Evolutionary conservation across 768 basidiomycete species (phyloP).

Genomic region (Podaxis sp.): DNA sequence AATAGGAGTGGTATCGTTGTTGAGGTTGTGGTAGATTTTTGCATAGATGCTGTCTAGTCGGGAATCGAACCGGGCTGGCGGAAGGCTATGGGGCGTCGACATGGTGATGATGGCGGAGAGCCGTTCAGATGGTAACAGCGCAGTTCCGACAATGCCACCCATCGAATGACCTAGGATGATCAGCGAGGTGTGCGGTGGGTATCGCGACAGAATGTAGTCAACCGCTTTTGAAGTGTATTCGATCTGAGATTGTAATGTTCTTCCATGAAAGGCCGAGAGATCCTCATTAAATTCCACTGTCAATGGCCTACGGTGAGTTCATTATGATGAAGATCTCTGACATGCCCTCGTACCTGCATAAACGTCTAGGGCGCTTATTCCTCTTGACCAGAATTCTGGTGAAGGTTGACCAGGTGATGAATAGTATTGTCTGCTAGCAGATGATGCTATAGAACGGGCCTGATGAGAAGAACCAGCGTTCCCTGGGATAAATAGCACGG

Average conservation of each 20-base stretch:
- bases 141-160: slow-evolving; percentile 91
- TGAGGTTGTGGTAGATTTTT: slow-evolving; percentile 40
- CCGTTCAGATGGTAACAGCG: slow-evolving; percentile 64
- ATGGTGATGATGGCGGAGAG: slow-evolving; percentile 90
- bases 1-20: slow-evolving; percentile 57
- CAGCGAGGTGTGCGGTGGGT: slow-evolving; percentile 62
- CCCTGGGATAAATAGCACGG: slow-evolving; percentile 96
- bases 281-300: slow-evolving; percentile 97
- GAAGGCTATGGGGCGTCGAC: slow-evolving; percentile 88
- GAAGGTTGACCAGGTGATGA: slow-evolving; percentile 56
- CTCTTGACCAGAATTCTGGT: slow-evolving; percentile 47
- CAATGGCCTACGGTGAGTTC: not conserved
- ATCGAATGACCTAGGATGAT: slow-evolving; percentile 93
- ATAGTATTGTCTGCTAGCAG: slow-evolving; percentile 80
- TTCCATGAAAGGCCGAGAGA: slow-evolving; percentile 91
- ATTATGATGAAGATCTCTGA: not conserved
- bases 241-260: slow-evolving; percentile 82
- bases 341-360: slow-evolving; percentile 61
- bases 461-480: slow-evolving; percentile 96
- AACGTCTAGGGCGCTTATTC: slow-evolving; percentile 70
- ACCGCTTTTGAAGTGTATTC: slow-evolving; percentile 72
- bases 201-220: slow-evolving; percentile 75
- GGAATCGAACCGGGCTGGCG: slow-evolving; percentile 85
- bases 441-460: slow-evolving; percentile 92
- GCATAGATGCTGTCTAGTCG: slow-evolving; percentile 76